These are phyloP conservation scores for Verticillium albo-atrum DNA, from an alignment of 2,329 filamentous ascomycete genomes.

Conservation along the genomic window DNA sequence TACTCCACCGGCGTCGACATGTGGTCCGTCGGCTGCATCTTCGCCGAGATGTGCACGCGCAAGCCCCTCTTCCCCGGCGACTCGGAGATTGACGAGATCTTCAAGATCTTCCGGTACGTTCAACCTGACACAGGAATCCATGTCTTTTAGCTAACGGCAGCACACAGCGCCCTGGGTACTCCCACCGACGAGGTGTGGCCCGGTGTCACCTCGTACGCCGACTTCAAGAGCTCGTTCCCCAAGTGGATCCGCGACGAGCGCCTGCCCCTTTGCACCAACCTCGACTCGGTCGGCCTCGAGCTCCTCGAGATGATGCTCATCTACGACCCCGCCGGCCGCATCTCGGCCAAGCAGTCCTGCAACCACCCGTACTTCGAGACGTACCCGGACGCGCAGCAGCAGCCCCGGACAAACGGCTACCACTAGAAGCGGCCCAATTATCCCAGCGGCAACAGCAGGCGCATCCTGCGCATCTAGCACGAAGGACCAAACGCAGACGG, in stretches of 20 bases:
- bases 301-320: constrained; percentile 69
- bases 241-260: constrained; percentile 77
- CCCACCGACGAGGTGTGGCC: constrained; percentile 81
- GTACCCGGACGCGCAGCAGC: constrained; percentile 18
- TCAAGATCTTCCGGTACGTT: constrained; percentile 81
- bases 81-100: constrained; percentile 85
- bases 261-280: constrained; percentile 61
- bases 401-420: constrained; percentile 12
- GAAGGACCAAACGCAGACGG: not conserved
- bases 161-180: constrained; percentile 70
- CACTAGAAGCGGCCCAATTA: constrained; percentile 14
- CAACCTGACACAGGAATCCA: not conserved
- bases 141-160: not conserved
- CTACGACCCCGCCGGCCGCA: constrained; percentile 81
- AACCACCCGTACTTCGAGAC: constrained; percentile 75
- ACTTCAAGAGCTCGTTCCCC: constrained; percentile 89
- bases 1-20: constrained; percentile 94
- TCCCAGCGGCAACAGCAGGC: constrained; percentile 15
- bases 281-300: constrained; percentile 69
- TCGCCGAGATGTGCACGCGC: constrained; percentile 93
- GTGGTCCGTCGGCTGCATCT: constrained; percentile 94
- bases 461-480: not conserved
- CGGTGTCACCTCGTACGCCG: constrained; percentile 88
- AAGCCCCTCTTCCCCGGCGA: constrained; percentile 91
- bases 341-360: constrained; percentile 85